Evolutionary conservation across 2,329 filamentous ascomycete species (phyloP).

Genomic region (Pseudonectria buxi): DNA sequence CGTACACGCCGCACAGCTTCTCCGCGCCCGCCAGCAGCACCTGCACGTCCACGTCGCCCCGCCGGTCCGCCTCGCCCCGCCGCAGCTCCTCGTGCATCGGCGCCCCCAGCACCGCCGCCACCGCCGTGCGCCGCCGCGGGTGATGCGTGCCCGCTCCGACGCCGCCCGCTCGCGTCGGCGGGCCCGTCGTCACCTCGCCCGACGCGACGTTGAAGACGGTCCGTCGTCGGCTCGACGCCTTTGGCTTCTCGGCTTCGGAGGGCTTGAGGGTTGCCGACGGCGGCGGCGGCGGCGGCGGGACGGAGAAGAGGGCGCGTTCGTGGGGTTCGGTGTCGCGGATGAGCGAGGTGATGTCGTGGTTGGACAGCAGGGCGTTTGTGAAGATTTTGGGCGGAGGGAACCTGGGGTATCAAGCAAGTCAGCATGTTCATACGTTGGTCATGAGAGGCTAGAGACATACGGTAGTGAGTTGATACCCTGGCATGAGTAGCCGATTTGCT

Average conservation of each 20-base stretch:
- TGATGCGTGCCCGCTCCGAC: conserved; percentile 21
- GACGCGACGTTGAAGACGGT: conserved; percentile 61
- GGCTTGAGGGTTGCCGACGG: conserved; percentile 28
- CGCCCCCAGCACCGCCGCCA: conserved; percentile 80
- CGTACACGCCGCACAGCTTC: conserved; percentile 83
- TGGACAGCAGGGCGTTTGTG: conserved; percentile 82
- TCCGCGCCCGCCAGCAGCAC: conserved; percentile 79
- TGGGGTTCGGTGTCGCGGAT: conserved; percentile 94
- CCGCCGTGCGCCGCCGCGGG: conserved; percentile 69
- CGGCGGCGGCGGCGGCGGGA: conserved; percentile 65
- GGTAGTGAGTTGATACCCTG: conserved; percentile 68
- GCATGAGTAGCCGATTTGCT: conserved; percentile 71
- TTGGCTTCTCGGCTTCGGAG: conserved; percentile 32
- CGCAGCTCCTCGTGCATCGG: conserved; percentile 79
- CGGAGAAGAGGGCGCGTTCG: conserved; percentile 90
- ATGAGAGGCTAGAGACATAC: conserved; percentile 37
- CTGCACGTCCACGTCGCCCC: conserved; percentile 78
- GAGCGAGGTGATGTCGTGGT: conserved; percentile 85
- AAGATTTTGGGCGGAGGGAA: conserved; percentile 92
- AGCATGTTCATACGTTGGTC: not conserved
- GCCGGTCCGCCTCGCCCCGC: conserved; percentile 41
- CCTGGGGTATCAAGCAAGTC: conserved; percentile 35
- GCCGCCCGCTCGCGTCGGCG: conserved; percentile 38
- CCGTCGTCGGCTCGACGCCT: conserved; percentile 43
- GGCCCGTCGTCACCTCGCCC: conserved; percentile 54